phyloP scores from a whole-genome alignment of 176 grass and related monocot genomes.

The Poa annua region DNA sequence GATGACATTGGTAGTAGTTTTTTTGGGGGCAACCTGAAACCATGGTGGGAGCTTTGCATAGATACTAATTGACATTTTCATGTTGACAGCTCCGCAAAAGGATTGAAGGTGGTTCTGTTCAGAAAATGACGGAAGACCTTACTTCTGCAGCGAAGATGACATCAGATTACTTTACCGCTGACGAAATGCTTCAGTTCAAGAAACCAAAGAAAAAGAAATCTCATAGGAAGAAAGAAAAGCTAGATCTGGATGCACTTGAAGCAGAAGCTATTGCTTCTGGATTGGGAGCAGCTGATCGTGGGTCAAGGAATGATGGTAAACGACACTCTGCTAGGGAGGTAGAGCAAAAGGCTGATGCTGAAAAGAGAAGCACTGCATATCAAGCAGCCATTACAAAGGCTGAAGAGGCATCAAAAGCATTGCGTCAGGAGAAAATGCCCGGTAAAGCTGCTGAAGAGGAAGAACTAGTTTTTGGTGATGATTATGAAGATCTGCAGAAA shows the following conservation, averaged over 20 bases:
- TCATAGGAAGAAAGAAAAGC: conserved; percentile 88
- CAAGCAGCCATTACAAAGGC: conserved; percentile 77
- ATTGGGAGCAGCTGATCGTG: conserved; percentile 77
- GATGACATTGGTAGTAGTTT: background rate
- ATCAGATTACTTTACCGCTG: conserved; percentile 83
- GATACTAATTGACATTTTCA: conserved; percentile 34
- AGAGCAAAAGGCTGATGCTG: conserved; percentile 76
- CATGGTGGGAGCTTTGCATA: background rate
- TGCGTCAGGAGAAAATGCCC: conserved; percentile 61
- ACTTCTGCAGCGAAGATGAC: conserved; percentile 54
- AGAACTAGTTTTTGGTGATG: conserved; percentile 80
- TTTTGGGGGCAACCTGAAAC: conserved; percentile 17
- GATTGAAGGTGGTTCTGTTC: conserved; percentile 58
- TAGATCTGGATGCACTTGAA: conserved; percentile 89
- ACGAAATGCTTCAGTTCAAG: conserved; percentile 94
- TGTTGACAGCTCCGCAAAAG: conserved; percentile 81
- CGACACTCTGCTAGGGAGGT: conserved; percentile 65
- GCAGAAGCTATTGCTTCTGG: conserved; percentile 83
- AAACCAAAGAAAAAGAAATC: conserved; percentile 99
- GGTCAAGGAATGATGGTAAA: conserved; percentile 72
- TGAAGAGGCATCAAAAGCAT: conserved; percentile 75
- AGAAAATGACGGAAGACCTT: conserved; percentile 73
- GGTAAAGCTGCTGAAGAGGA: conserved; percentile 49
- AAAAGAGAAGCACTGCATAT: conserved; percentile 74
- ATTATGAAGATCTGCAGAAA: conserved; percentile 90